Evolutionary conservation across 257 asterid genomes (phyloP), one percentile per base, ranked within the genome.

Genomic region (Anisodus acutangulus): DNA sequence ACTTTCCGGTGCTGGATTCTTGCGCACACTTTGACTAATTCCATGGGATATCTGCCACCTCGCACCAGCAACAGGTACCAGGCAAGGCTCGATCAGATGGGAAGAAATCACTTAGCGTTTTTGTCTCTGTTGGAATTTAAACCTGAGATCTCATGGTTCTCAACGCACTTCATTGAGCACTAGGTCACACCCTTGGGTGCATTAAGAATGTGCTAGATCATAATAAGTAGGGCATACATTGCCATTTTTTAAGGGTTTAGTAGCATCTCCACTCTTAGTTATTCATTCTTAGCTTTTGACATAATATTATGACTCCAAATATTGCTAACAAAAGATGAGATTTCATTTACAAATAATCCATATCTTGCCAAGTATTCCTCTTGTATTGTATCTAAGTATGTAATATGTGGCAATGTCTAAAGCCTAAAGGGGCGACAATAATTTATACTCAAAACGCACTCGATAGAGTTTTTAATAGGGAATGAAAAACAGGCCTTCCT

Each of bases 291-390:
- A 41, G 55, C 78, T 17, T 70, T 41, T 41, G 35, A 17, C 2
- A 17, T 7, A 15, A 41, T 4, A 70, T 15, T 70, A 17, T 16
- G 78, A 70, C 54, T 70, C 78, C 55, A 70, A 39, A 41, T 70
- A 70, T 41, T 70, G 55, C 54, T 69, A 70, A 45, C 78, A 69
- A 68, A 69, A 39, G 51, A 41, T 17, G 17, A 68, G 9, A 70
- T 41, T 41, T 39, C 8, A 54, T 69, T 37, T 69, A 41, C 55
- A 41, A 3, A 70, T 31, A 41, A 70, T 43, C 78, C 55, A 41
- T 43, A 3, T 41, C 35, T 35, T 8, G 31, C n/a, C 35, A 70
- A 41, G 55, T 16, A 31, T 31, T 31, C 35, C 35, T 70, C 41
- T 41, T 70, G 17, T 70, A 41, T 16, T 58, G 64, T 58, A 16